phyloP scores from a whole-genome alignment of 148 eudicot species.

The Linanthus parryae region DNA sequence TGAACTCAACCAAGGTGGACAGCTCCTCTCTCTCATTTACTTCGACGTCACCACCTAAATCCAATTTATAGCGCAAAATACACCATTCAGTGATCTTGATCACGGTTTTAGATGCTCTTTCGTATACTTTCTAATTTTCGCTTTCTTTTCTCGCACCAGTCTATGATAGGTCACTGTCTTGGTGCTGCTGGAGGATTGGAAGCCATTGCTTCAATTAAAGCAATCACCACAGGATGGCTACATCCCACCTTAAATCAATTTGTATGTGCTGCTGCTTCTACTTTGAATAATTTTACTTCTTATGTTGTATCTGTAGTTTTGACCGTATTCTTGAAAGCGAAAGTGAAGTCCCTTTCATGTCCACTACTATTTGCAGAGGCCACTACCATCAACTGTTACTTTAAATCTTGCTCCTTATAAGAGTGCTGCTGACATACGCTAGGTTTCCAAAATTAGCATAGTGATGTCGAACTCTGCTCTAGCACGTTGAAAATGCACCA shows the following conservation, averaged over 20 bases:
- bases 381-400: too few relatives aligned
- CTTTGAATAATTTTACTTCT: not conserved
- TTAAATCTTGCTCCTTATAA: too few relatives aligned
- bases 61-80: too few relatives aligned
- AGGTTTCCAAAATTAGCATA: too few relatives aligned
- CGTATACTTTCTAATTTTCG: not conserved
- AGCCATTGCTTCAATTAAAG: conserved; percentile 94
- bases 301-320: not conserved
- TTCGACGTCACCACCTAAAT: too few relatives aligned
- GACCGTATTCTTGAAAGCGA: not conserved
- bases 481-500: too few relatives aligned
- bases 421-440: too few relatives aligned
- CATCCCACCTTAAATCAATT: conserved; percentile 91
- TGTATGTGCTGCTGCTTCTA: conserved; percentile 39
- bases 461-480: too few relatives aligned
- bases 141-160: conserved; percentile 32
- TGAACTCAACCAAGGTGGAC: conserved; percentile 71
- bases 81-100: too few relatives aligned
- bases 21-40: not conserved
- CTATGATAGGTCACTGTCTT: conserved; percentile 93
- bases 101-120: not conserved
- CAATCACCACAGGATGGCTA: conserved; percentile 82
- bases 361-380: too few relatives aligned
- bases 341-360: too few relatives aligned
- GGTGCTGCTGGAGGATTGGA: conserved; percentile 98